A percentile compares a stretch with the other conserved stretches of the same genome.
Evolutionary conservation across 345 rosid genomes (phyloP).

Genomic region (Brassica nigra): DNA sequence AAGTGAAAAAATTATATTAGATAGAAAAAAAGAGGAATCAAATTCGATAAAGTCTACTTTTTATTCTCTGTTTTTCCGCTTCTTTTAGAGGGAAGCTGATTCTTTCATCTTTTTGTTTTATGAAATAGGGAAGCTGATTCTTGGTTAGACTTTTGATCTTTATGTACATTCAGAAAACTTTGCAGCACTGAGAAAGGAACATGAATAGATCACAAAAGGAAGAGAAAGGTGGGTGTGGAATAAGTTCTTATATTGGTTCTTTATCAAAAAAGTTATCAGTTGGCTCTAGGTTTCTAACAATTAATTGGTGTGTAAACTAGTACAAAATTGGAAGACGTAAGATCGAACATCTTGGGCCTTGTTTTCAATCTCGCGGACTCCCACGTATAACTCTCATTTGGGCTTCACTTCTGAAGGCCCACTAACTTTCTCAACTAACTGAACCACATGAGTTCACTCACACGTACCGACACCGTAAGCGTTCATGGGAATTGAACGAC

Average conservation of each 20-base stretch:
- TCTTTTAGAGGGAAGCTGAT: slow-evolving; percentile 42
- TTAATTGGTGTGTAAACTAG: neutral
- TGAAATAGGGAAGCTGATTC: slow-evolving; percentile 29
- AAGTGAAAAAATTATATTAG: neutral
- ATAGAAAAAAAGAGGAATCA: slow-evolving; percentile 7
- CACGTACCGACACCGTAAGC: too few relatives aligned
- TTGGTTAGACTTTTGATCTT: slow-evolving; percentile 11
- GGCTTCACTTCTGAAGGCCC: neutral
- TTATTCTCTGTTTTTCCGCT: slow-evolving; percentile 26
- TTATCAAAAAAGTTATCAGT: neutral
- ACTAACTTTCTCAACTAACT: too few relatives aligned
- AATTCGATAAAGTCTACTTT: neutral
- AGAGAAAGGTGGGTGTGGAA: neutral
- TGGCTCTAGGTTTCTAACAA: neutral
- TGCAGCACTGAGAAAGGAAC: slow-evolving; percentile 20
- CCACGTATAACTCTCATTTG: neutral
- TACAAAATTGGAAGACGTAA: neutral
- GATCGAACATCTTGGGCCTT: neutral
- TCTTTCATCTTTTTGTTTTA: slow-evolving; percentile 4
- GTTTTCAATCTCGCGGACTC: neutral
- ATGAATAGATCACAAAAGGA: neutral
- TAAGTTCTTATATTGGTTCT: neutral
- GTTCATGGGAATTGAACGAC: neutral
- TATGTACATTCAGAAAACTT: slow-evolving; percentile 19
- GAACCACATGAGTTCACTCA: too few relatives aligned